Evolutionary conservation across 2,329 filamentous ascomycete species (phyloP), one percentile per base, ranked within the genome.

Genomic region (Diaporthe sp.): DNA sequence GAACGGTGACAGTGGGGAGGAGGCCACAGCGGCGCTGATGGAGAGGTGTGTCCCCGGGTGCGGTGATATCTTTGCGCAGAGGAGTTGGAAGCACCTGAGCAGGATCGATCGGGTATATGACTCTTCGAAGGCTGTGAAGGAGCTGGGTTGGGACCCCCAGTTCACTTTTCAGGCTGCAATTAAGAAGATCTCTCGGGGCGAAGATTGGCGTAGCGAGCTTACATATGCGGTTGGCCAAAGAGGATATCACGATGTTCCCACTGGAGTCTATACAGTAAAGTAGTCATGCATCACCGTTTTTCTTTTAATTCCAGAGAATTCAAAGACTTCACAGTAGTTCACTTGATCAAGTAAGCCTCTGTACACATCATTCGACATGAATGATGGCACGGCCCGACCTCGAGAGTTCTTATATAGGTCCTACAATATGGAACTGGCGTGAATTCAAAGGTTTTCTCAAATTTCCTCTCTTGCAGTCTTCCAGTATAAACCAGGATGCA

Each of bases 41-140:
- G 72, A 70, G 61, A 49, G 42, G 12, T n/a, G 12, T 25, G 80
- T 81, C 5, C 83, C 83, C 0, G 80, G 73, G 10, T 80, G 80
- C n/a, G 79, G 77, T 7, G 77, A 74, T 0, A 81, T 84, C 1
- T 85, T 87, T 61, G 74, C 71, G 7, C 74, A 76, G 5, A 79
- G 78, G 61, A 81, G 81, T 0, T 88, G 86, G 86, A 79, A 61
- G 17, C 84, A 84, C 44, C 77, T 87, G 28, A 65, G 75, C 22
- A 79, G 86, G 49, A 78, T 88, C 25, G 86, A 88, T 72, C 79
- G 87, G 0, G 86, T 88, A 19, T 88, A 88, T 75, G 86, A 88
- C 77, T 85, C 85, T 17, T 79, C 81, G 71, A 84, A 80, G 79
- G 85, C 86, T 1, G 79, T 86, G 8, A 73, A 78, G n/a, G 85